A percentile compares a stretch with the other conserved stretches of the same genome.
These are phyloP conservation scores for Cladochytrium tenue DNA, from an alignment of 371 early-diverging fungal species.

Conservation along the genomic window DNA sequence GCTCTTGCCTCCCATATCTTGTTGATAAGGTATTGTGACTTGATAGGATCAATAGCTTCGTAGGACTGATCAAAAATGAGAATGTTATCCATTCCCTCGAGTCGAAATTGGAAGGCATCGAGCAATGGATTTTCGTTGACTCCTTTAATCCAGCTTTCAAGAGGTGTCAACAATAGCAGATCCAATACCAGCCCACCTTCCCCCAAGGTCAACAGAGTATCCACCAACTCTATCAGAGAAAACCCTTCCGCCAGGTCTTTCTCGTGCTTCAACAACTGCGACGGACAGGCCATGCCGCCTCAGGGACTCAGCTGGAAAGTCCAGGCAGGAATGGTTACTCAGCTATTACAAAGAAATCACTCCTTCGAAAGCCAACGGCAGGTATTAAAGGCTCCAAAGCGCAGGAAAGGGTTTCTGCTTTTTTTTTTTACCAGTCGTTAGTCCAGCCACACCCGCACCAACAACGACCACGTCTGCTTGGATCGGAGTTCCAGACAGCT, in stretches of 20 bases:
- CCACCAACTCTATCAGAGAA: conserved; percentile 23
- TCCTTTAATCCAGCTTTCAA: conserved; percentile 21
- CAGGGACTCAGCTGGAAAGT: conserved; percentile 19
- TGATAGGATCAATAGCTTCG: background rate
- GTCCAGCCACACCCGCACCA: conserved; percentile 30
- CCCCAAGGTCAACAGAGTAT: conserved; percentile 19
- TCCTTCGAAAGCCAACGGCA: too few relatives aligned
- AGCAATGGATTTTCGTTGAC: conserved; percentile 19
- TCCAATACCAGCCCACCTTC: conserved; percentile 8
- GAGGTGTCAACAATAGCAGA: background rate
- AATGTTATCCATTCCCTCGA: conserved; percentile 15
- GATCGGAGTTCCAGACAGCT: too few relatives aligned
- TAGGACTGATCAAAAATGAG: conserved; percentile 14
- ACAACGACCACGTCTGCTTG: conserved; percentile 24
- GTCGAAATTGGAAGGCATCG: conserved; percentile 8
- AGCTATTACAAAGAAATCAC: too few relatives aligned
- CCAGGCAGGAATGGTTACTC: too few relatives aligned
- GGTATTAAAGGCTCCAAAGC: too few relatives aligned
- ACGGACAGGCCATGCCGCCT: conserved; percentile 12
- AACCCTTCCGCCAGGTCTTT: conserved; percentile 39
- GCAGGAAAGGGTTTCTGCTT: too few relatives aligned
- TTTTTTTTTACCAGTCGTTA: conserved; percentile 20
- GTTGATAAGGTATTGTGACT: conserved; percentile 6
- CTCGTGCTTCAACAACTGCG: conserved; percentile 32
- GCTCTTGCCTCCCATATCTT: conserved; percentile 20